Evolutionary conservation across 1,139 yeast genomes (phyloP), one percentile per base, ranked within the genome.

Genomic region (Blastobotrys ciferrii): DNA sequence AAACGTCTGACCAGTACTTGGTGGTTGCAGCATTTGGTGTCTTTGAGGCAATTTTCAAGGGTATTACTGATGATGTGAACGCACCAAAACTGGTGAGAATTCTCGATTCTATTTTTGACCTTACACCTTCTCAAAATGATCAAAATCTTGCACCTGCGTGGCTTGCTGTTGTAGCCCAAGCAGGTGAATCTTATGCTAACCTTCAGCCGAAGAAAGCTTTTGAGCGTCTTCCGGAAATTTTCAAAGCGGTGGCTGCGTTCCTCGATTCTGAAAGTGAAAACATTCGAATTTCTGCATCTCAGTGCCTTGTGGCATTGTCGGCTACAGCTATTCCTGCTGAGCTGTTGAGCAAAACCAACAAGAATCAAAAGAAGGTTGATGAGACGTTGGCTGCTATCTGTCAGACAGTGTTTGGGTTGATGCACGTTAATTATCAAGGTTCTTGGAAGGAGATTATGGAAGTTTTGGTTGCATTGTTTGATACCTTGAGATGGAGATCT

Each of bases 151-250:
- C 94, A 13, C 96, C 95, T 14, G 80, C 96, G 7, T 92, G 98
- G 98, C 77, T 89, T 45, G 96, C 97, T 0, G 96, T 89, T 20
- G 78, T 92, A 36, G 95, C 97, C 5, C 89, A 88, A 62, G 96
- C 94, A 42, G 74, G 86, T 54, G 81, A 81, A 46, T 77, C 91
- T 4, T 87, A 81, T 62, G 73, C 91, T 13, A 65, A 68, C 14
- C 72, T 84, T 53, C 80, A 84, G 53, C 81, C 89, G 1, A 63
- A 73, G 28, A 69, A 72, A 32, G 82, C 88, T 51, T 63, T 89
- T 42, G 60, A 68, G 18, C 80, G 77, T 56, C 66, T 87, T 15
- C 83, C 85, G 2, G 69, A 69, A 15, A 70, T 86, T 20, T 75
- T 88, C 54, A 76, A 77, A 18, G 69, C 77, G 4, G 78, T 89